A percentile compares a stretch with the other conserved stretches of the same genome.
Conservation (phyloP, 2,329 filamentous ascomycete species). For the Colletotrichum eleusines region DNA sequence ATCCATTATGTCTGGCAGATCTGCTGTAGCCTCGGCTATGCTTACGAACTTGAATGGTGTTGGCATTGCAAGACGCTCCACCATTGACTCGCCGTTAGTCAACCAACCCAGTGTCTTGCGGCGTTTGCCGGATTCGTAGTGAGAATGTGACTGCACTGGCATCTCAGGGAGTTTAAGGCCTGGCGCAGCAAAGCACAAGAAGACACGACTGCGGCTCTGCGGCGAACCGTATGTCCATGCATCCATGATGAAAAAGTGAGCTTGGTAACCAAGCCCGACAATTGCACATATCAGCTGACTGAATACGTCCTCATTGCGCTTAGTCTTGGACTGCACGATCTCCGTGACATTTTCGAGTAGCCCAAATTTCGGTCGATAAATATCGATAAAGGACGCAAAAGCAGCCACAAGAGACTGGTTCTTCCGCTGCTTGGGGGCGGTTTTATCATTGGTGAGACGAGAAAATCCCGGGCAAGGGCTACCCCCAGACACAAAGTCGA, state of each 20-base stretch:
- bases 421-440: slow-evolving; percentile 67
- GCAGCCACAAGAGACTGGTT: slow-evolving; percentile 84
- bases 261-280: slow-evolving; percentile 83
- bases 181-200: slow-evolving; percentile 78
- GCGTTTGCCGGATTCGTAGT: slow-evolving; percentile 54
- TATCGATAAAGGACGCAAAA: slow-evolving; percentile 79
- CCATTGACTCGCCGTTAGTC: slow-evolving; percentile 71
- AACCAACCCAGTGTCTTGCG: slow-evolving; percentile 64
- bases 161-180: slow-evolving; percentile 67
- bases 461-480: slow-evolving; percentile 86
- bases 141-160: slow-evolving; percentile 73
- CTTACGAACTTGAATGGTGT: slow-evolving; percentile 73
- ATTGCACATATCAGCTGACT: slow-evolving; percentile 79
- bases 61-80: slow-evolving; percentile 59
- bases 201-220: slow-evolving; percentile 75
- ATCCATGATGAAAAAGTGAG: slow-evolving; percentile 75
- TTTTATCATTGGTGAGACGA: slow-evolving; percentile 67
- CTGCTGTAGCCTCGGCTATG: slow-evolving; percentile 64
- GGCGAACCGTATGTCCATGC: slow-evolving; percentile 76
- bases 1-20: slow-evolving; percentile 74
- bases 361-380: slow-evolving; percentile 81
- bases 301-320: slow-evolving; percentile 72
- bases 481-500: slow-evolving; percentile 78
- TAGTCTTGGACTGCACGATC: slow-evolving; percentile 66
- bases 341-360: slow-evolving; percentile 81